Base-by-base conservation (phyloP, 257 asterid genomes). In the Coffea eugenioides region DNA sequence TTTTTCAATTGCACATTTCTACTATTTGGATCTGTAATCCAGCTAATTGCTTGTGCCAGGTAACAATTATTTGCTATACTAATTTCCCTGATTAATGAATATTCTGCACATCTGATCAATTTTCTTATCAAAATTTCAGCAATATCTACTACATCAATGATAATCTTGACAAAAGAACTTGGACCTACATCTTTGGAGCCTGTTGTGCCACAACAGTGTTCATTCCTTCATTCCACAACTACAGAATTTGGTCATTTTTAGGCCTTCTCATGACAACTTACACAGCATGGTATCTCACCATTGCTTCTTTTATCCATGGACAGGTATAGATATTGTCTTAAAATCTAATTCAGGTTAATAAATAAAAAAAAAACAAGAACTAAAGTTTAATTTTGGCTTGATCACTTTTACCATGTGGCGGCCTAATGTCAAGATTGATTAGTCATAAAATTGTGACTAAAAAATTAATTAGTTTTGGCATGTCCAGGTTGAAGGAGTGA, bases 1-100 rank as follows among this genome's bases (percentile, higher is more conserved):
- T 83, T 91, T 80, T 94, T 94, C 89, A 94, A 94, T 88, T 94
- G 98, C 88, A 94, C 98, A 66, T 93, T 93, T 84, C 97, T 93
- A 85, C 93, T 93, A 43, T 93, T 93, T 83, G 97, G 98, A 84
- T 94, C 98, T 70, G 98, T 94, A 69, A 94, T 94, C 87, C 98
- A 94, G 85, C 91, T 94, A 84, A 94, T 92, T 84, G 98, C 98
- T 82, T 92, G 98, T 89, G 97, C 98, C 85, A 94, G 98, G 98
- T 94, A 85, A 7, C 10, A 71, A 41, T 46, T 18, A 39, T 46
- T 21, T 46, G 39, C 8, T n/a, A 13, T 14, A 20, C 16, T 20
- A 20, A 20, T 39, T 39, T 21, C 74, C 49, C 49, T 54, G 49
- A 6, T 36, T 54, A 31, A 8, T 36, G 16, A 74, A 51, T 13